Evolutionary conservation across 768 basidiomycete genomes (phyloP).

Genomic region (Phylloporus sp.): DNA sequence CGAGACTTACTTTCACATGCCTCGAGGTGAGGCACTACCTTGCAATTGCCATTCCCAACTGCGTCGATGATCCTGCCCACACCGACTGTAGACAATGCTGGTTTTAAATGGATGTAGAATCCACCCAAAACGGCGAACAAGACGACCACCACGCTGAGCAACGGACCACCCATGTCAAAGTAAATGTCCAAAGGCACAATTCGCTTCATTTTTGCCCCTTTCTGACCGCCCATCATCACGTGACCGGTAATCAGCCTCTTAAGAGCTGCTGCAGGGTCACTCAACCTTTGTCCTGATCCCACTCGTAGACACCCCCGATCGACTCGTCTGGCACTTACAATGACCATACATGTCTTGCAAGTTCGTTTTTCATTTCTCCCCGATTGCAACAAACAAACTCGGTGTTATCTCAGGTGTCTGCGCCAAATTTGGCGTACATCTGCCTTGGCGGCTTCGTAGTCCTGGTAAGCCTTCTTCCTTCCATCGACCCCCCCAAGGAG

Average conservation of each 20-base stretch:
- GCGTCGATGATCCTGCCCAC: slow-evolving; percentile 40
- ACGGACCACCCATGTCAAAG: neutral
- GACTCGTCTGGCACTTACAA: neutral
- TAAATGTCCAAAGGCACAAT: neutral
- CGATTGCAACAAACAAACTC: slow-evolving; percentile 18
- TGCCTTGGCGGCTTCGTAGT: slow-evolving; percentile 56
- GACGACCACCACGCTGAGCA: slow-evolving; percentile 17
- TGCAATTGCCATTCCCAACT: slow-evolving; percentile 48
- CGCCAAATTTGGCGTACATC: slow-evolving; percentile 53
- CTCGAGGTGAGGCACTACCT: slow-evolving; percentile 44
- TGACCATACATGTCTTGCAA: slow-evolving; percentile 21
- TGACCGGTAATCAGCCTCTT: slow-evolving; percentile 1
- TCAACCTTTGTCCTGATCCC: too few species aligned
- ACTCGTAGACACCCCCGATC: neutral
- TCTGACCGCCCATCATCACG: neutral
- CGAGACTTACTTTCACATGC: slow-evolving; percentile 60
- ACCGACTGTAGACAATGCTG: slow-evolving; percentile 40
- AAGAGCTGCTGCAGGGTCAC: too few species aligned
- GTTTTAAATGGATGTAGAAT: slow-evolving; percentile 46
- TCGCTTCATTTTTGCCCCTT: neutral
- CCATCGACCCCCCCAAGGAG: too few species aligned
- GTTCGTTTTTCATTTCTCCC: slow-evolving; percentile 16
- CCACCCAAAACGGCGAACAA: slow-evolving; percentile 39
- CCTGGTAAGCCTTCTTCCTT: slow-evolving; percentile 29
- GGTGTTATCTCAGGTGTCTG: slow-evolving; percentile 41